These are phyloP conservation scores for Ailanthus altissimus DNA, from an alignment of 345 rosid species.

Conservation along the genomic window DNA sequence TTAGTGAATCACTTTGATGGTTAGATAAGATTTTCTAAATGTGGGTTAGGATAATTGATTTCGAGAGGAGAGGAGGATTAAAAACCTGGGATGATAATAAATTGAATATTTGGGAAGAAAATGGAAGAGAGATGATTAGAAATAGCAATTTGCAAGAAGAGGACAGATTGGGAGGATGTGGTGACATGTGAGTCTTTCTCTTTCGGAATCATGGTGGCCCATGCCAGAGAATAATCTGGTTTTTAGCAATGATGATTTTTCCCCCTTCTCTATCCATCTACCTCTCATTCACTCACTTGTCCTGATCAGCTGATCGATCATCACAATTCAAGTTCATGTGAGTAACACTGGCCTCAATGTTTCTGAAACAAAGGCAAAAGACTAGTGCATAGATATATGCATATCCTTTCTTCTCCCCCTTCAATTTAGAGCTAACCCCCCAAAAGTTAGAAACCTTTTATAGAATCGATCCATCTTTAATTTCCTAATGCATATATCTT, in stretches of 20 bases:
- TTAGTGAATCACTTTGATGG: no score
- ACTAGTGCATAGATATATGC: not conserved
- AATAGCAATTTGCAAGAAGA: constrained; percentile 43
- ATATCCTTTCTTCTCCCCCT: not conserved
- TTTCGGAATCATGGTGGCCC: constrained; percentile 70
- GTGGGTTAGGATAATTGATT: constrained; percentile 10
- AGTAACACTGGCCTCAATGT: constrained; percentile 11
- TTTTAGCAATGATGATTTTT: constrained; percentile 47
- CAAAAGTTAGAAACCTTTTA: not conserved
- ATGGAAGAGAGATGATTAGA: constrained; percentile 33
- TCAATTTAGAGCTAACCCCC: constrained; percentile 13
- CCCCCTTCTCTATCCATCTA: constrained; percentile 13
- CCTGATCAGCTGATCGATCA: not conserved
- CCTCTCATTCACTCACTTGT: constrained; percentile 16
- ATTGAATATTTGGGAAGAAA: constrained; percentile 25
- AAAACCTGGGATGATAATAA: not conserved
- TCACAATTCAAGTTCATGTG: constrained; percentile 14
- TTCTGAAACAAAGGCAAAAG: not conserved
- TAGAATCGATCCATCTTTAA: not conserved
- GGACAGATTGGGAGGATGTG: constrained; percentile 38
- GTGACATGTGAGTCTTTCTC: constrained; percentile 57
- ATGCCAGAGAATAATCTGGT: constrained; percentile 70
- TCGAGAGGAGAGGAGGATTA: constrained; percentile 14
- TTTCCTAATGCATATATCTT: not conserved
- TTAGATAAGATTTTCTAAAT: not conserved